Evolutionary conservation across 768 basidiomycete species (phyloP), one percentile per base, ranked within the genome.

Genomic region (Boletales sp.): DNA sequence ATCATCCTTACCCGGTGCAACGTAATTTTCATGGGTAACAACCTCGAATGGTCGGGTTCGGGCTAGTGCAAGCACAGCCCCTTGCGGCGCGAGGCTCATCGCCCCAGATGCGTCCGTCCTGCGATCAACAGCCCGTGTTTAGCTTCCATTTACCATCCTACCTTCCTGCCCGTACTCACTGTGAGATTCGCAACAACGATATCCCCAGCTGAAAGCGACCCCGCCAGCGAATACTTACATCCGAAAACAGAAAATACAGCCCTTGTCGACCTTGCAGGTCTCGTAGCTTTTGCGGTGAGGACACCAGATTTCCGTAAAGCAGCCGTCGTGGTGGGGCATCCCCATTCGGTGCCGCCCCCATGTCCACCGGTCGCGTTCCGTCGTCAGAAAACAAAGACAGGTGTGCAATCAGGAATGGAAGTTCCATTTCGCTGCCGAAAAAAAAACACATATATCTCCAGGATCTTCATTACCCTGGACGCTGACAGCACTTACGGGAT

Each of bases 181-280:
- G 82, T 58, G 84, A 84, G 60, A 90, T 80, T 62, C 80, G 79
- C 67, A 90, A 74, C 45, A 94, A 75, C 43, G 79, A 83, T 47
- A 92, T 77, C 45, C 83, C 80, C 47, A 94, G 75, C 61, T 82
- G 80, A 70, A 85, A 97, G 15, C 75, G 78, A 8, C 93, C 93
- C 21, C 80, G 75, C 73, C 79, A 80, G 15, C 90, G 80, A 49
- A 95, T 82, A 64, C 90, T 91, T 59, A 90, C 90, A 68, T 97
- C 93, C 8, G 93, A 86, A 61, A 94, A 97, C 47, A 93, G 70
- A 60, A 97, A 94, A 67, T 88, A 94, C 40, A 90, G 73, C n/a
- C 92, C 87, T 59, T 77, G 74, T 43, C 85, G 82, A 49, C 90
- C 90, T 65, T 88, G 82, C 35, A 87, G 75, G 66, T 95, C 89